Evolutionary conservation across 148 eudicot genomes (phyloP).

Genomic region (Drosera capensis): DNA sequence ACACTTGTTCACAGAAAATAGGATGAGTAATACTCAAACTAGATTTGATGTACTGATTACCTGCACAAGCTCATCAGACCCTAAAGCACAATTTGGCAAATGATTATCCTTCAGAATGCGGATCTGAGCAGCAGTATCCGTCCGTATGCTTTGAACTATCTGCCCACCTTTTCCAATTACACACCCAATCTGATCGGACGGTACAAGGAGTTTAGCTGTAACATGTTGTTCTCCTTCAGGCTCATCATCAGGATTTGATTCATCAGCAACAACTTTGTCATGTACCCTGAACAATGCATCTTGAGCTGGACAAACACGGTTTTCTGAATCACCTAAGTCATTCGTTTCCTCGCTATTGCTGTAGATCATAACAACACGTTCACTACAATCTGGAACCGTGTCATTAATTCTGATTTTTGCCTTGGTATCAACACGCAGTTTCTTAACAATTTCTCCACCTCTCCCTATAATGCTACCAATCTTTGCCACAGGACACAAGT

Average conservation of each 20-base stretch:
- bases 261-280: constrained; percentile 19
- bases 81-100: constrained; percentile 28
- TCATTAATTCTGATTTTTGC: constrained; percentile 37
- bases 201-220: constrained; percentile 25
- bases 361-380: constrained; percentile 27
- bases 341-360: constrained; percentile 2
- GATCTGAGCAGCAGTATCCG: constrained; percentile 30
- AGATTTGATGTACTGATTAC: constrained; percentile 1
- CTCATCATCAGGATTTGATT: constrained; percentile 5
- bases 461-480: constrained; percentile 39
- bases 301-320: constrained; percentile 34
- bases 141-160: constrained; percentile 30
- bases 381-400: constrained; percentile 25
- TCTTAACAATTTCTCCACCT: constrained; percentile 32
- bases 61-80: constrained; percentile 40
- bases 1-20: no score
- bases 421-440: constrained; percentile 37
- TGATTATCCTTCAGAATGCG: constrained; percentile 24
- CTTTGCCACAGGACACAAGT: constrained; percentile 30
- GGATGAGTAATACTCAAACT: background rate
- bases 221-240: constrained; percentile 7
- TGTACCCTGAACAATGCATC: constrained; percentile 29
- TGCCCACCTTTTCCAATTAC: constrained; percentile 32
- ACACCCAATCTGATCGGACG: constrained; percentile 22
- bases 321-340: no score